Evolutionary conservation across 2,329 filamentous ascomycete genomes (phyloP).

Genomic region (Arachnomyces sp.): DNA sequence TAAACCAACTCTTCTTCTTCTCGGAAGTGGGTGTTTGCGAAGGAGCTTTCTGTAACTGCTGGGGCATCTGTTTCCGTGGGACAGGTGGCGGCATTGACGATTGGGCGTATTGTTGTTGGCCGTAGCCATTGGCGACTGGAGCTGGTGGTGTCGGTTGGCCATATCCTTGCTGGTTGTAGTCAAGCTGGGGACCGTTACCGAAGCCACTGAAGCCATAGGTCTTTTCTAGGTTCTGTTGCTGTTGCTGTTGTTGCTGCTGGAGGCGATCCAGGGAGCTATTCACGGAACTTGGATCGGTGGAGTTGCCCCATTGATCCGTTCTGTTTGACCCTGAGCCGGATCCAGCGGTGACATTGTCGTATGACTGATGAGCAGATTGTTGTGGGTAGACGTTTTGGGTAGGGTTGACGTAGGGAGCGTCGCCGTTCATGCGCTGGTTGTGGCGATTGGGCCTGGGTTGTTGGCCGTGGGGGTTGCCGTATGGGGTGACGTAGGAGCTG

Average conservation of each 20-base stretch:
- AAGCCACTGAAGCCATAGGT: constrained; percentile 56
- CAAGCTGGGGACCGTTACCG: constrained; percentile 35
- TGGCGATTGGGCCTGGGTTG: constrained; percentile 24
- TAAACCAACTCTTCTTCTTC: constrained; percentile 88
- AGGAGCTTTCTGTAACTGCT: neutral
- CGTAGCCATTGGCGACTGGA: constrained; percentile 11
- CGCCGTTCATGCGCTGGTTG: constrained; percentile 26
- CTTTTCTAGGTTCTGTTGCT: constrained; percentile 40
- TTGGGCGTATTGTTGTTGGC: constrained; percentile 13
- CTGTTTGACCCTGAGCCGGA: constrained; percentile 62
- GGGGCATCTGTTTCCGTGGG: no score
- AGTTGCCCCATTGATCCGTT: constrained; percentile 65
- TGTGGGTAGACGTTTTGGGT: constrained; percentile 34
- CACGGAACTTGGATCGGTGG: constrained; percentile 85
- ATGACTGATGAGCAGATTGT: constrained; percentile 63
- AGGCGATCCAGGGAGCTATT: constrained; percentile 82
- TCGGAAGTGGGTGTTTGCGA: constrained; percentile 33
- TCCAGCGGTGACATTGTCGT: constrained; percentile 68
- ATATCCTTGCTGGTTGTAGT: constrained; percentile 15
- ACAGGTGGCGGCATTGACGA: neutral
- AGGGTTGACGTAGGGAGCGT: constrained; percentile 13
- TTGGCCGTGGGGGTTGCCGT: constrained; percentile 21
- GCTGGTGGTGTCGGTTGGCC: constrained; percentile 7
- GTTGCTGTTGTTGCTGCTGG: constrained; percentile 38
- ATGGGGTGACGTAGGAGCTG: constrained; percentile 42